Base-by-base conservation (phyloP, 192 early-diverging fungal genomes). In the Polychytrium aggregatum region DNA sequence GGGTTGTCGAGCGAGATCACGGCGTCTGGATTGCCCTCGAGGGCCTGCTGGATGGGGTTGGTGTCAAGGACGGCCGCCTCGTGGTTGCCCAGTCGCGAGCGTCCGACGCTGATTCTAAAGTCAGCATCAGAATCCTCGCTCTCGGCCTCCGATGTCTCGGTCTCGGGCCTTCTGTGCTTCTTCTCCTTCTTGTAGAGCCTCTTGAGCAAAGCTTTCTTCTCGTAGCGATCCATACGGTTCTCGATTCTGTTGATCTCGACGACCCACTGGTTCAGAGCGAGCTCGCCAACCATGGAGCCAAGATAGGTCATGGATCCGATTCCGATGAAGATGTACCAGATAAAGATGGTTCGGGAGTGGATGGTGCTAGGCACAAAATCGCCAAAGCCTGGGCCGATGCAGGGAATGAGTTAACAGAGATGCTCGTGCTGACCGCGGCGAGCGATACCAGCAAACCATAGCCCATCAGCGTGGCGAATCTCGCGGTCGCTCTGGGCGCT, bases 151-250 rank as follows among this genome's bases (percentile, higher is more conserved):
- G n/a, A n/a, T n/a, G n/a, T n/a, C n/a, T n/a, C n/a, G n/a, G n/a
- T n/a, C n/a, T n/a, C n/a, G n/a, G n/a, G n/a, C n/a, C 31, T 11
- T 33, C 11, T 33, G 31, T 11, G 31, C 11, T 11, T 11, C 31
- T 33, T 33, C 31, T 33, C 11, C 31, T 52, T 50, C 9, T 34
- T 16, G 28, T 62, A 68, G 35, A 53, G 25, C 37, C 60, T 52
- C 60, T 75, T 75, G 33, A 65, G 30, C 38, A 44, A 26, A 16
- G 69, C 72, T 35, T 75, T 75, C 20, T 50, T 37, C 54, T 72
- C 72, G 48, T 75, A 75, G 30, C 72, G 56, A 22, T 63, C 72
- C 35, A 75, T 60, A 6, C 72, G 56, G n/a, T 60, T 48, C 44
- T 60, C 63, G 49, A 75, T 75, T 30, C 48, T 44, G 21, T 48